Evolutionary conservation across 805 yeast species (phyloP).

Genomic region (Myxozyma mucilagina): DNA sequence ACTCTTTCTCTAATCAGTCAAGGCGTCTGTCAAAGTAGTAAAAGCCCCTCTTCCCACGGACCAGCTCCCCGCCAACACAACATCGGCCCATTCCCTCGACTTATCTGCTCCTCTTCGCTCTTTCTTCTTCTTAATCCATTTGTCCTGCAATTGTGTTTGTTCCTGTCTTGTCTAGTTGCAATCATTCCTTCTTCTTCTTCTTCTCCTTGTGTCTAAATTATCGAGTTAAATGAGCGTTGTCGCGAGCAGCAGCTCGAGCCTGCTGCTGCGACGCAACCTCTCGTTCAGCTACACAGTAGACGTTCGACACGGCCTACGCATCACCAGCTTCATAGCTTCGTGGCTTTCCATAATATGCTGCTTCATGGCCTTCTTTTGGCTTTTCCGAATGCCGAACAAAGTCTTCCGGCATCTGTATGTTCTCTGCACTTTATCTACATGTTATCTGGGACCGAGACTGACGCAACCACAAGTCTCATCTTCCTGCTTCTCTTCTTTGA

Average conservation of each 20-base stretch:
- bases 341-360: slow-evolving; percentile 55
- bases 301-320: slow-evolving; percentile 21
- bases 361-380: slow-evolving; percentile 59
- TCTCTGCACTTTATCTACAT: neutral
- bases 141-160: neutral
- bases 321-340: slow-evolving; percentile 42
- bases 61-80: too few relatives aligned
- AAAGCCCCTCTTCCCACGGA: too few relatives aligned
- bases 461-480: slow-evolving; percentile 57
- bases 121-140: neutral
- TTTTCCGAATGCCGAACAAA: slow-evolving; percentile 38
- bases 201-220: neutral
- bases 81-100: too few relatives aligned
- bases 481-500: slow-evolving; percentile 69
- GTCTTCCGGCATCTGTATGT: slow-evolving; percentile 36
- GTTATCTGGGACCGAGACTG: slow-evolving; percentile 38
- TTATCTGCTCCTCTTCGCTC: neutral
- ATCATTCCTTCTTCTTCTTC: neutral
- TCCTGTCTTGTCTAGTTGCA: neutral
- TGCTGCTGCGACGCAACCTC: neutral
- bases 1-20: too few relatives aligned
- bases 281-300: neutral
- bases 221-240: neutral
- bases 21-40: too few relatives aligned
- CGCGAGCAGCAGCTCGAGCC: neutral